Percentiles rank a stretch among this genome's conserved stretches.
phyloP scores from a whole-genome alignment of 768 basidiomycete species.

The Sistotremastrum suecicum region DNA sequence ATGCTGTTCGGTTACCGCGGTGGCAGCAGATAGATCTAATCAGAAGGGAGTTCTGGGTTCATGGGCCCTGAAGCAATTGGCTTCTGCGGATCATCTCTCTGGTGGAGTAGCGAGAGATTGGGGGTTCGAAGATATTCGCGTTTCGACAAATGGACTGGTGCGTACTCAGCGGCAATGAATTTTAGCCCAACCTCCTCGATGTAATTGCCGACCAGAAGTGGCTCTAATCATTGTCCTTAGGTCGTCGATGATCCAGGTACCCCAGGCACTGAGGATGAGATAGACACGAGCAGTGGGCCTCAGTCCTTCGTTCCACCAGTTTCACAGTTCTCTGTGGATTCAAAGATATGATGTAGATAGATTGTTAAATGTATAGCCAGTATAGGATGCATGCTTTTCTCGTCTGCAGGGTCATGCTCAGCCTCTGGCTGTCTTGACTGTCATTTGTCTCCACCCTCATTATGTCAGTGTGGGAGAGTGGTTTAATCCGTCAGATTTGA shows the following conservation, averaged over 20 bases:
- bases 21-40: constrained; percentile 3
- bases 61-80: constrained; percentile 36
- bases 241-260: constrained; percentile 59
- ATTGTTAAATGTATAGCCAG: no score
- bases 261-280: constrained; percentile 48
- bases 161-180: constrained; percentile 7
- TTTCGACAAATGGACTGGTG: constrained; percentile 43
- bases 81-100: constrained; percentile 42
- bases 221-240: constrained; percentile 19
- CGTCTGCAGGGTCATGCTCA: no score
- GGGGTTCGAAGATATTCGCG: constrained; percentile 66
- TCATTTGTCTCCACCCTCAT: no score
- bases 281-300: constrained; percentile 41
- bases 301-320: constrained; percentile 16
- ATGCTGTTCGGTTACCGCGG: constrained; percentile 52
- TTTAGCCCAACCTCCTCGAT: not conserved
- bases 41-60: constrained; percentile 31
- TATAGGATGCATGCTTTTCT: no score
- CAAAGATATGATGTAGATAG: no score
- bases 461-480: no score
- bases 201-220: not conserved
- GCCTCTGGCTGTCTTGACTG: no score
- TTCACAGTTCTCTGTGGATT: no score
- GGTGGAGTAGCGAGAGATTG: constrained; percentile 54
- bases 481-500: no score